Percentiles rank a stretch among this genome's conserved stretches.
phyloP scores from a whole-genome alignment of 2,329 filamentous ascomycete genomes.

The Colletotrichum sp. region DNA sequence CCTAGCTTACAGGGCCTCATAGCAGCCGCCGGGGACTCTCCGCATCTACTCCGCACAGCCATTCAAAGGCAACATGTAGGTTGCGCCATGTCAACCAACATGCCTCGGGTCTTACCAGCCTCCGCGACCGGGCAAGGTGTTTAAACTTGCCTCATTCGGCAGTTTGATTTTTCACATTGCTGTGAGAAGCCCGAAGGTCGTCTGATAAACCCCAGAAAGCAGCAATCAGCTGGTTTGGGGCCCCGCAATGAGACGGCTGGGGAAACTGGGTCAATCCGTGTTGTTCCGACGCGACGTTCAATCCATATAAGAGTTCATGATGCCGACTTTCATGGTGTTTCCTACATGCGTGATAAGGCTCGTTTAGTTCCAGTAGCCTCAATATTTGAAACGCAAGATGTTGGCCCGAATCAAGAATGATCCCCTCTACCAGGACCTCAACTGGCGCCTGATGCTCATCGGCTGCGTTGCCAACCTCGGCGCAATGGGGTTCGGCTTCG shows the following conservation, averaged over 20 bases:
- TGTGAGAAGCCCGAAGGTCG: not conserved
- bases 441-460: not conserved
- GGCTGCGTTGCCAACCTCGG: not conserved
- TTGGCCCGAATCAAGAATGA: not conserved
- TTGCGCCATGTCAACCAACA: not conserved
- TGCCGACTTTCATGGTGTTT: not conserved
- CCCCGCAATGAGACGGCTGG: not conserved
- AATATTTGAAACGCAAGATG: not conserved
- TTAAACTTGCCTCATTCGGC: not conserved
- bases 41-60: not conserved
- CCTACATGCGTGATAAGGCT: not conserved
- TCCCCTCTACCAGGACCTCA: not conserved
- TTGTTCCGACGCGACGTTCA: not conserved
- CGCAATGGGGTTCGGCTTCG: not conserved
- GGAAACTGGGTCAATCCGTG: not conserved
- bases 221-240: not conserved
- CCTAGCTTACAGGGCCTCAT: not conserved
- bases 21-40: not conserved
- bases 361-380: not conserved
- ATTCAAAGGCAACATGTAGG: not conserved
- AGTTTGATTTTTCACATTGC: not conserved
- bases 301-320: not conserved
- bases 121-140: not conserved
- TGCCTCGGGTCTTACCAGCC: not conserved
- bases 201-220: not conserved